Conservation (phyloP, 768 basidiomycete species). For the Lactifluus volemus region DNA sequence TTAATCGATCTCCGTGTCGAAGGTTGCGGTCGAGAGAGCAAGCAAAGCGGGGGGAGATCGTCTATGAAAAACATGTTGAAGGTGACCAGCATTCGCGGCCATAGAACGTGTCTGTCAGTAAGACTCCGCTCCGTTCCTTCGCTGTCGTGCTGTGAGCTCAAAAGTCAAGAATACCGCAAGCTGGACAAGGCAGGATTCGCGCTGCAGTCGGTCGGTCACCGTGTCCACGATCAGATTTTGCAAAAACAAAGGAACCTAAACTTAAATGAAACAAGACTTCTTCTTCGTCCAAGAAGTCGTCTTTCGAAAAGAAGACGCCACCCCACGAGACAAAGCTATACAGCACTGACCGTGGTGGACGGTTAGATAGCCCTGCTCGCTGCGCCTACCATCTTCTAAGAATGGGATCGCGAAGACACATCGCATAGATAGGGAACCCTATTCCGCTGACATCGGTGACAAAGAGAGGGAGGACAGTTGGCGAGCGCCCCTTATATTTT, state of each 20-base stretch:
- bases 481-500: background rate
- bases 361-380: background rate
- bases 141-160: background rate
- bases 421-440: background rate
- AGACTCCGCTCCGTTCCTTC: background rate
- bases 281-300: background rate
- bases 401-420: background rate
- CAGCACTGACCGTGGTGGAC: background rate
- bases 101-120: background rate
- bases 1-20: conserved; percentile 2
- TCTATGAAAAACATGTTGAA: conserved; percentile 10
- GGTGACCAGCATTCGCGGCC: background rate
- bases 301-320: background rate
- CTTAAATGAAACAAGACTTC: background rate
- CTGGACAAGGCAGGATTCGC: background rate
- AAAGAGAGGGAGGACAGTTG: background rate
- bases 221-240: conserved; percentile 1
- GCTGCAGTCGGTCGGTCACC: background rate
- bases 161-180: conserved; percentile 11
- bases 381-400: background rate
- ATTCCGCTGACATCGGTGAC: background rate
- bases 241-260: background rate
- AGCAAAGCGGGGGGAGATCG: conserved; percentile 9
- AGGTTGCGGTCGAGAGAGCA: background rate
- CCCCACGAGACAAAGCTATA: conserved; percentile 4